Base-by-base conservation (phyloP, 805 yeast genomes). In the Myxozyma geophila region DNA sequence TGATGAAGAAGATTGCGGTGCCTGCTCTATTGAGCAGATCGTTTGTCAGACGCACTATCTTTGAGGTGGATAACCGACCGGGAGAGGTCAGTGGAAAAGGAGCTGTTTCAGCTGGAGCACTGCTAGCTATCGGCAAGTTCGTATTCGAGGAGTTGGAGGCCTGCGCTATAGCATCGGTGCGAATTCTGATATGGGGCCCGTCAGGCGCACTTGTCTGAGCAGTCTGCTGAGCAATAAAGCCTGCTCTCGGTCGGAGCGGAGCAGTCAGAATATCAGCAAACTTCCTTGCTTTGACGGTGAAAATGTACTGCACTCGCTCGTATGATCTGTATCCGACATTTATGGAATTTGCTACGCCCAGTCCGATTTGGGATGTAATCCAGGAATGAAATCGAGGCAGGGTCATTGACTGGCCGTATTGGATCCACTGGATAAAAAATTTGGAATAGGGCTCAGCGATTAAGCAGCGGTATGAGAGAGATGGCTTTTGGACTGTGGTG, bases 351-450 rank as follows among this genome's bases (percentile, higher is more conserved):
- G 67, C 67, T 17, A 64, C 58, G 15, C 68, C 68, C 51, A 64
- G 55, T 10, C 68, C 68, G 33, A 64, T 55, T 51, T 63, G 68
- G 9, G 68, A 54, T 7, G 68, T 68, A 8, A 59, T 47, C 68
- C 68, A 64, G 7, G 57, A 53, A 1, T 68, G 68, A 36, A 64
- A 19, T 19, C 28, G 37, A 28, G 67, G 67, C 9, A 54, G 10
- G 33, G 68, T 68, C 67, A 64, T 64, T 28, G 41, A 28, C 19
- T 59, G 50, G 9, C 59, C 55, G 10, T 35, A 36, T 39, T 48
- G 39, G 4, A 44, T 33, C 43, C 56, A 37, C 62, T 58, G 66
- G 13, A 49, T 23, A 13, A 58, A 15, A 5, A 49, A 21, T 9
- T 55, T 23, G 9, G 21, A 17, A 12, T 9, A 5, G 13, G 60